Conservation (phyloP, 2,329 filamentous ascomycete genomes). For the Phialophora expanda region DNA sequence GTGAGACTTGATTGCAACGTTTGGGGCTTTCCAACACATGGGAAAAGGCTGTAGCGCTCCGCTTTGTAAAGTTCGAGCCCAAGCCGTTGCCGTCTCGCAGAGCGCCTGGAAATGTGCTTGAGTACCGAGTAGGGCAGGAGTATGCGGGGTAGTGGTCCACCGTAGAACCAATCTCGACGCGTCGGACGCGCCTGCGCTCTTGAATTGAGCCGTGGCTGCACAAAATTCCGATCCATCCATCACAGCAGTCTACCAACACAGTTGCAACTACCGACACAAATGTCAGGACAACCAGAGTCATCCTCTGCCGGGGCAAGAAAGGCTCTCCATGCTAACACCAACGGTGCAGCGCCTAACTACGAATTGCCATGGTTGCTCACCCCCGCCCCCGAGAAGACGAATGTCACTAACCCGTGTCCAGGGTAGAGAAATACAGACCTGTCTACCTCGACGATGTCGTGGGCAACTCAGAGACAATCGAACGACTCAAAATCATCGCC, state of each 20-base stretch:
- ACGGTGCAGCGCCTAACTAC: conserved; percentile 51
- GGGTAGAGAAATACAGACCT: conserved; percentile 98
- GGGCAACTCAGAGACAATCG: conserved; percentile 96
- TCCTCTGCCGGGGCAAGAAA: conserved; percentile 52
- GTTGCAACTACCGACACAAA: conserved; percentile 2
- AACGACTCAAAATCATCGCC: conserved; percentile 95
- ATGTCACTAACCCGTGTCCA: conserved; percentile 47
- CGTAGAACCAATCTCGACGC: conserved; percentile 3
- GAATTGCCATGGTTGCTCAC: conserved; percentile 55
- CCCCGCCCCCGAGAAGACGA: conserved; percentile 3
- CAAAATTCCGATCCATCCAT: not conserved
- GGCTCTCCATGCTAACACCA: conserved; percentile 48
- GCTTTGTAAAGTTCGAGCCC: not conserved
- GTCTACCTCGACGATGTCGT: conserved; percentile 96
- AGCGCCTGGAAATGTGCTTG: not conserved
- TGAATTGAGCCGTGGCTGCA: not conserved
- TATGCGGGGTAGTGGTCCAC: too few species aligned
- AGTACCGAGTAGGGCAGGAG: not conserved
- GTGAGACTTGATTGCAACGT: not conserved
- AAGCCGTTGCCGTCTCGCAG: not conserved
- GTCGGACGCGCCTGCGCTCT: conserved; percentile 17
- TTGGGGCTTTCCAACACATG: not conserved
- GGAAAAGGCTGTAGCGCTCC: not conserved
- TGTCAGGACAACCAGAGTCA: conserved; percentile 52
- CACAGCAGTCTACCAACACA: not conserved